Base-by-base conservation (phyloP, 371 early-diverging fungal genomes). In the Syncephalis fuscata region DNA sequence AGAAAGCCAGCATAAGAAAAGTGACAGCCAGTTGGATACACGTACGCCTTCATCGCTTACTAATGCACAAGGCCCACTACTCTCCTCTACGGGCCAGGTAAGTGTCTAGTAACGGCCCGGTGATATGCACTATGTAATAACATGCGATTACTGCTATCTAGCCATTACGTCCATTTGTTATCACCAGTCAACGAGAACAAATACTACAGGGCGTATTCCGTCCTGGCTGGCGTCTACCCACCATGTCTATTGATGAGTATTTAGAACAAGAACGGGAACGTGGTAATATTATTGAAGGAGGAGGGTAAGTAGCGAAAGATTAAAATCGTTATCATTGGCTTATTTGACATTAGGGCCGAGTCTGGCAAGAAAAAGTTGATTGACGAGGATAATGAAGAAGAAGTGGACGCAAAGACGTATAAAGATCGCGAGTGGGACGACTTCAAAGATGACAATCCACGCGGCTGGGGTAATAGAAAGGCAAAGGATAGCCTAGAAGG, bases 171-270 rank as follows among this genome's bases (percentile, higher is more conserved):
- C 93, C 96, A 7, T 97, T 97, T 68, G 73, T 87, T 23, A 74
- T 97, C 27, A 85, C 85, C 1, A 81, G 66, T 48, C 64, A 83
- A 50, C 71, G 88, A 11, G 69, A 80, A 49, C 73, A 74, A 40
- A 54, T 92, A 39, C 70, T 64, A 52, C 68, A 86, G 37, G 69
- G 74, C 21, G 95, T 94, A 8, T 97, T 96, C 61, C 55, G 85
- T 8, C 90, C 88, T 0, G 77, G 86, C 1, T 81, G 85, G 61
- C 81, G 75, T 26, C 60, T 97, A 48, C 98, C 98, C 2, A 95
- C 96, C 3, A 96, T 95, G 96, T 71, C 91, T 0, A 80, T 97
- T 47, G 98, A 97, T 42, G 84, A 96, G 62, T 97, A 90, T 52
- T 56, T 96, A 46, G 71, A 86, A 44, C 74, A 77, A 54, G 94